phyloP scores from a whole-genome alignment of 1,284 basidiomycete genomes.

The Fomitiporia mediterranea region DNA sequence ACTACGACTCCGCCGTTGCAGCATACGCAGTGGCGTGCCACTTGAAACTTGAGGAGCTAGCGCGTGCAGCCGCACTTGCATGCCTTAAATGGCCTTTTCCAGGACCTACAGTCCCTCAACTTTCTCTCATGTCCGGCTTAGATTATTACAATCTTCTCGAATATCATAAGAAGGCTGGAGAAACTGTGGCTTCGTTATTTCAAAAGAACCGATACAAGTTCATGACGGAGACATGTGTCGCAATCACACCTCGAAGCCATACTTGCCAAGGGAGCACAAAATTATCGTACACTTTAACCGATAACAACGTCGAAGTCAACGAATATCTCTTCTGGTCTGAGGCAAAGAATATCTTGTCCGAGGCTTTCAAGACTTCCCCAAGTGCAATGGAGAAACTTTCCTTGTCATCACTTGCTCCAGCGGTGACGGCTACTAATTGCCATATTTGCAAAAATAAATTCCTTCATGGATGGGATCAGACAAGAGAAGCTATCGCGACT shows the following conservation, averaged over 20 bases:
- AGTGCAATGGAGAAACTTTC: neutral
- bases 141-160: slow-evolving; percentile 7
- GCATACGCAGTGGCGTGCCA: slow-evolving; percentile 10
- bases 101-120: slow-evolving; percentile 1
- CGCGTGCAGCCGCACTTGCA: slow-evolving; percentile 4
- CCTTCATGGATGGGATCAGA: neutral
- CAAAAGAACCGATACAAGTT: neutral
- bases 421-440: neutral
- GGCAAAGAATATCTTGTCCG: neutral
- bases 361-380: neutral
- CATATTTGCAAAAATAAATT: neutral
- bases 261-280: neutral
- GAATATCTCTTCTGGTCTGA: neutral
- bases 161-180: slow-evolving; percentile 1
- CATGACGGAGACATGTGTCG: neutral
- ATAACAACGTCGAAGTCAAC: neutral
- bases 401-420: neutral
- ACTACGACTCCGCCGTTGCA: neutral
- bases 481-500: neutral
- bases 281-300: neutral
- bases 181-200: neutral
- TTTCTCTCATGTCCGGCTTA: neutral
- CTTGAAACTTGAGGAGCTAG: slow-evolving; percentile 6
- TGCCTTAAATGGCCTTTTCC: slow-evolving; percentile 7
- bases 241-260: neutral